Evolutionary conservation across 78 protist species (phyloP).

Genomic region (Isochrysis galbana): DNA sequence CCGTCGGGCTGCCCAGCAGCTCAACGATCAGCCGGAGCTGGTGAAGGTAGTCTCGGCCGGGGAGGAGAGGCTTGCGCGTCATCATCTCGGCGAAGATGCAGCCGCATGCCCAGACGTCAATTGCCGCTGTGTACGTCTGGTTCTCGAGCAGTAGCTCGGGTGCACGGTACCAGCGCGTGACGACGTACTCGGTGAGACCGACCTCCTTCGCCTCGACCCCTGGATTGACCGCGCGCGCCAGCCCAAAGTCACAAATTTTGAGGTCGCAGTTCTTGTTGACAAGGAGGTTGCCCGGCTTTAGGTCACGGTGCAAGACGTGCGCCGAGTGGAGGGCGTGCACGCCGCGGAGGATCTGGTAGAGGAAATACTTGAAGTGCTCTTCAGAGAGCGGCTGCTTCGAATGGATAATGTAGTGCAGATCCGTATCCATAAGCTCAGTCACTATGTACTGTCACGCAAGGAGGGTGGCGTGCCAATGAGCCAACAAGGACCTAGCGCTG

Average conservation of each 20-base stretch:
- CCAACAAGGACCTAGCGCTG: background rate
- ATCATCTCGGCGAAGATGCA: constrained; percentile 74
- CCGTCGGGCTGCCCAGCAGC: constrained; percentile 79
- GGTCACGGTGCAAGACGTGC: constrained; percentile 90
- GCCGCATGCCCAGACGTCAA: constrained; percentile 73
- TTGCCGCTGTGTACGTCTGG: constrained; percentile 20
- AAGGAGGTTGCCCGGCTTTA: constrained; percentile 94
- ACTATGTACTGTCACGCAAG: constrained; percentile 30
- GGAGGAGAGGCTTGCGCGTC: constrained; percentile 29
- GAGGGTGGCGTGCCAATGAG: background rate
- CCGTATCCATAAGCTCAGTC: constrained; percentile 95
- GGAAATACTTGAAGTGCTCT: constrained; percentile 93
- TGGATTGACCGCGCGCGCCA: constrained; percentile 1
- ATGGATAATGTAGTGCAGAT: constrained; percentile 86
- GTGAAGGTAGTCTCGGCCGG: constrained; percentile 58
- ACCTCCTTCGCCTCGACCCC: background rate
- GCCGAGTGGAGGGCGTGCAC: constrained; percentile 92
- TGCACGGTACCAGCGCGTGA: constrained; percentile 79
- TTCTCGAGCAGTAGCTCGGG: constrained; percentile 65
- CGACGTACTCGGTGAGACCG: constrained; percentile 69
- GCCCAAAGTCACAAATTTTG: constrained; percentile 75
- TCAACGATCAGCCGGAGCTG: constrained; percentile 79
- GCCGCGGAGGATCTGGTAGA: constrained; percentile 72
- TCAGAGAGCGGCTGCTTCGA: constrained; percentile 76
- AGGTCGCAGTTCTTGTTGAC: constrained; percentile 92